phyloP scores from a whole-genome alignment of 2,329 filamentous ascomycete species.

The Teratosphaeria pseudoeucalypti region DNA sequence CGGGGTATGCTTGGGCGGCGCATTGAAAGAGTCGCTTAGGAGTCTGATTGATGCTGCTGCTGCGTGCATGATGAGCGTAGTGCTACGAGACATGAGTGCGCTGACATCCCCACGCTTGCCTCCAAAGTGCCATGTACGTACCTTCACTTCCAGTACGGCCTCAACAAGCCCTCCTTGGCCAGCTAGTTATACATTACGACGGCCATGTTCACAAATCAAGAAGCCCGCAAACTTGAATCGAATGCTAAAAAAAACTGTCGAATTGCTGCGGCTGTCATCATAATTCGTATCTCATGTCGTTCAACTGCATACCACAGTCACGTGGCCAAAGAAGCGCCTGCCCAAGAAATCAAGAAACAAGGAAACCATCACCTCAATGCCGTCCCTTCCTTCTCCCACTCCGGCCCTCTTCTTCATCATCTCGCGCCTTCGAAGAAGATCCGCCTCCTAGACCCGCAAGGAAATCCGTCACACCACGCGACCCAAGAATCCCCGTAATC shows the following conservation, averaged over 20 bases:
- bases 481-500: slow-evolving; percentile 3
- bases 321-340: not conserved
- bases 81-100: not conserved
- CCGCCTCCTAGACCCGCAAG: slow-evolving; percentile 3
- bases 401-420: slow-evolving; percentile 1
- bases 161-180: no score
- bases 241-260: not conserved
- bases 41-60: not conserved
- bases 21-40: not conserved
- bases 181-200: no score
- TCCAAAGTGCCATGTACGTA: not conserved
- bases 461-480: slow-evolving; percentile 2
- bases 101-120: not conserved
- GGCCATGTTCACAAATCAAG: not conserved
- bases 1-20: not conserved
- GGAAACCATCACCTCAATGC: not conserved
- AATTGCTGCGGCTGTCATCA: not conserved
- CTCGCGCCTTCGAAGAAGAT: no score
- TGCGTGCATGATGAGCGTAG: not conserved
- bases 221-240: not conserved
- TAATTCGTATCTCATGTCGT: not conserved
- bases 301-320: not conserved
- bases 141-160: not conserved
- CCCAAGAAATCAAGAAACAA: not conserved
- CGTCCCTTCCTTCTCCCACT: slow-evolving; percentile 4